Conservation (phyloP, 345 rosid species). For the Cardamine resedifolia region DNA sequence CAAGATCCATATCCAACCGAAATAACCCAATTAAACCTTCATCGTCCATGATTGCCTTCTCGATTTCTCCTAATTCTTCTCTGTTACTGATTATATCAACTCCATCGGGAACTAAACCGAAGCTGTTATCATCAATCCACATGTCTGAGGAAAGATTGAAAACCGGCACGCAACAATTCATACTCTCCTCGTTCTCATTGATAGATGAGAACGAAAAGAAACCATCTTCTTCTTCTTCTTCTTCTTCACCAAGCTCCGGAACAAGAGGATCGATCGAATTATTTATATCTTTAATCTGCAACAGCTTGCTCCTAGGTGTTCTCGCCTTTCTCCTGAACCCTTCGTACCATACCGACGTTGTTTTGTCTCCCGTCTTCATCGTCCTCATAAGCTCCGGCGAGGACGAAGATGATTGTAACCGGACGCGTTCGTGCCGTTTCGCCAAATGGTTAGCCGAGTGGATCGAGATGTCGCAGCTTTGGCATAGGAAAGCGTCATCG, state of each 20-base stretch:
- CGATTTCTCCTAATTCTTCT: not conserved
- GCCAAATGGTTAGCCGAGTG: constrained; percentile 70
- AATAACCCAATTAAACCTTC: constrained; percentile 41
- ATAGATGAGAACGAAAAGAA: constrained; percentile 1
- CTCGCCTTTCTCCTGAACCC: constrained; percentile 57
- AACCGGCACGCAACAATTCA: constrained; percentile 50
- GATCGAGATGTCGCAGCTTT: constrained; percentile 57
- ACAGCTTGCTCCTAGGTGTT: constrained; percentile 42
- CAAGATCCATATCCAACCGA: constrained; percentile 52
- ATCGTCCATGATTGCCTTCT: constrained; percentile 5
- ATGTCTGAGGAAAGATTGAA: constrained; percentile 43
- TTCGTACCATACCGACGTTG: constrained; percentile 50
- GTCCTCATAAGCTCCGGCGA: not conserved
- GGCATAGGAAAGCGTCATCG: constrained; percentile 76
- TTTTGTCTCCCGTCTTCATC: not conserved
- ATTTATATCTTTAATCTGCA: constrained; percentile 19
- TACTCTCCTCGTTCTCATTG: constrained; percentile 45
- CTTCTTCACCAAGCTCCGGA: constrained; percentile 52
- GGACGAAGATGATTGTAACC: constrained; percentile 35
- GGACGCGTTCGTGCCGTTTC: constrained; percentile 56
- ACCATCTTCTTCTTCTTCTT: constrained; percentile 32
- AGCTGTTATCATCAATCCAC: constrained; percentile 23
- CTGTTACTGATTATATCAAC: not conserved
- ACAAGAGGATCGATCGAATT: constrained; percentile 45
- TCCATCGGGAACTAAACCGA: no score